These are phyloP conservation scores for Yamadazyma insecticola DNA, from an alignment of 805 yeast genomes.

Conservation along the genomic window DNA sequence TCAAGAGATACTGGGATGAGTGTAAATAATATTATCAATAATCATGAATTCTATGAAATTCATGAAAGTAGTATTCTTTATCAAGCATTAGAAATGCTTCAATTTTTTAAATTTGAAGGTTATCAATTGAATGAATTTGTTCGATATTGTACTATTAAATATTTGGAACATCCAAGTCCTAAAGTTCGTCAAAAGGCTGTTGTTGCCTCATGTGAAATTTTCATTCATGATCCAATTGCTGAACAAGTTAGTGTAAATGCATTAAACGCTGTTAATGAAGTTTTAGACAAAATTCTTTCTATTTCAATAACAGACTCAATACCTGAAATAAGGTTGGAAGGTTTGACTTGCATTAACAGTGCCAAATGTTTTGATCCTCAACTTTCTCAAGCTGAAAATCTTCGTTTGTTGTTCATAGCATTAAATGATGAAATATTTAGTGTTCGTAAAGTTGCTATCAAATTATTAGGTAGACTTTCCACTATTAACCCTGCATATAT, in stretches of 20 bases:
- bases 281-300: conserved; percentile 72
- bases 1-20: conserved; percentile 59
- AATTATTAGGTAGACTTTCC: conserved; percentile 78
- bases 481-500: conserved; percentile 91
- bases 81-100: conserved; percentile 75
- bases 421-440: conserved; percentile 86
- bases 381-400: conserved; percentile 89
- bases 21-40: conserved; percentile 27
- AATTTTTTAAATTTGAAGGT: conserved; percentile 67
- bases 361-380: conserved; percentile 84
- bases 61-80: conserved; percentile 50
- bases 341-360: conserved; percentile 55
- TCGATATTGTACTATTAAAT: conserved; percentile 74
- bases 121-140: conserved; percentile 85
- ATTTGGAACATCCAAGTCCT: conserved; percentile 75
- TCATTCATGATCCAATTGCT: conserved; percentile 76
- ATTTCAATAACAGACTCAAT: conserved; percentile 85
- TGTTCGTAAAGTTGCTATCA: conserved; percentile 73
- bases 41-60: conserved; percentile 28
- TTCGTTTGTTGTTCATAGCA: conserved; percentile 78
- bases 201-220: conserved; percentile 72
- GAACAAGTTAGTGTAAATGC: conserved; percentile 79
- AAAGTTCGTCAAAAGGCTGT: conserved; percentile 83
- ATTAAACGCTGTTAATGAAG: conserved; percentile 76
- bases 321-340: conserved; percentile 79